Base-by-base conservation (phyloP, 2,329 filamentous ascomycete species). In the Zymoseptoria brevis region DNA sequence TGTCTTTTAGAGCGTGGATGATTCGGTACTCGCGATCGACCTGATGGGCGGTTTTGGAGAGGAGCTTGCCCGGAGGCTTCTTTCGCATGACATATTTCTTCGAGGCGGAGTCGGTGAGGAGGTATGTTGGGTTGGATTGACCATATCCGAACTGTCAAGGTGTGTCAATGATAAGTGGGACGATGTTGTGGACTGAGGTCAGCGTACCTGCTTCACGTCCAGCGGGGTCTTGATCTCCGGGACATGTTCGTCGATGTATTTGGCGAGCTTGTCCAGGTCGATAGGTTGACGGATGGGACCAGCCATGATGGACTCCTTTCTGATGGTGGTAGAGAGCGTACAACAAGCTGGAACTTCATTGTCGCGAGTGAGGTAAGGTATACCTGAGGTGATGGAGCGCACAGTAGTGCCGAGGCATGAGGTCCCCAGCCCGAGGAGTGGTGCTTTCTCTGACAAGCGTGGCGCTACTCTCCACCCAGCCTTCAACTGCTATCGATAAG, bases 51-150 rank as follows among this genome's bases (percentile, higher is more conserved):
- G 93, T 93, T 77, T 91, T 90, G 68, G 90, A 96, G 54, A 97
- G 82, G 48, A 99, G 86, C 77, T 87, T 86, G 64, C 94, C 94
- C n/a, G 94, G 93, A 0, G 94, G 94, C 78, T 97, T 97, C 83
- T 99, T 97, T 73, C 94, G 90, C 79, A 97, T 83, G 35, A 99
- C 94, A 76, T 87, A 96, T 71, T 86, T 85, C 66, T 79, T 75
- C 55, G 86, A 84, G 71, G 85, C 80, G 65, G 84, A 80, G 56
- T 86, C 86, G 16, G 86, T 96, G 70, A 97, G 81, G 70, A 93
- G 90, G 77, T 97, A 99, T 2, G 94, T 99, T 51, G 94, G 94
- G 73, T 97, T 99, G 60, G 90, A 96, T 77, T 97, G 94, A 61
- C 94, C 94, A 74, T 95, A 97, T 69, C 92, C 90, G 73, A 97